phyloP scores from a whole-genome alignment of 2,329 filamentous ascomycete species.

The Pseudogymnoascus sp. region DNA sequence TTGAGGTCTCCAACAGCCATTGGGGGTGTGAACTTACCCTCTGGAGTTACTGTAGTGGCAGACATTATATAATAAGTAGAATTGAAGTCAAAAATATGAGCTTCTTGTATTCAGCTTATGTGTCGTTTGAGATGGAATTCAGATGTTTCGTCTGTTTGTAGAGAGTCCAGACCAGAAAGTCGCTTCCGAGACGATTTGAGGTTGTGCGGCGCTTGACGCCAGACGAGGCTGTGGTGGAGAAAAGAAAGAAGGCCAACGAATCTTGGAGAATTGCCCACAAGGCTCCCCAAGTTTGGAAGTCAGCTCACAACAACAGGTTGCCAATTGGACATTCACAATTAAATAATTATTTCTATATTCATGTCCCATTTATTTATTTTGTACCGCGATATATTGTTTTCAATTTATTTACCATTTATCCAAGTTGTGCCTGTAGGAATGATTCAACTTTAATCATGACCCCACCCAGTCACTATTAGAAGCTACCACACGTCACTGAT shows the following conservation, averaged over 20 bases:
- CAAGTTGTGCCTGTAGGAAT: background rate
- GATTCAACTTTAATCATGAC: slow-evolving; percentile 4
- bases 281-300: background rate
- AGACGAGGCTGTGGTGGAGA: slow-evolving; percentile 13
- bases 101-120: slow-evolving; percentile 8
- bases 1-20: slow-evolving; percentile 4
- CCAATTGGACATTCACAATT: background rate
- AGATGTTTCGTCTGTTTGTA: slow-evolving; percentile 8
- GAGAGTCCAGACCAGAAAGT: slow-evolving; percentile 5
- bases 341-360: background rate
- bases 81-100: slow-evolving; percentile 2
- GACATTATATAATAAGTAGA: slow-evolving; percentile 12
- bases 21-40: slow-evolving; percentile 10
- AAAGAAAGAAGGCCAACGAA: slow-evolving; percentile 9
- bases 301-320: background rate
- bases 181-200: slow-evolving; percentile 10
- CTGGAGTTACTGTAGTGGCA: slow-evolving; percentile 11
- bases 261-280: slow-evolving; percentile 9
- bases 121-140: slow-evolving; percentile 10
- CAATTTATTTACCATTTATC: background rate
- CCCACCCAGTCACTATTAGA: slow-evolving; percentile 1
- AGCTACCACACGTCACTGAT: slow-evolving; percentile 8
- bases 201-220: slow-evolving; percentile 9
- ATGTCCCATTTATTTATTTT: background rate
- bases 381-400: background rate